Evolutionary conservation across 1,139 yeast genomes (phyloP).

Genomic region (Pichia norvegensis): DNA sequence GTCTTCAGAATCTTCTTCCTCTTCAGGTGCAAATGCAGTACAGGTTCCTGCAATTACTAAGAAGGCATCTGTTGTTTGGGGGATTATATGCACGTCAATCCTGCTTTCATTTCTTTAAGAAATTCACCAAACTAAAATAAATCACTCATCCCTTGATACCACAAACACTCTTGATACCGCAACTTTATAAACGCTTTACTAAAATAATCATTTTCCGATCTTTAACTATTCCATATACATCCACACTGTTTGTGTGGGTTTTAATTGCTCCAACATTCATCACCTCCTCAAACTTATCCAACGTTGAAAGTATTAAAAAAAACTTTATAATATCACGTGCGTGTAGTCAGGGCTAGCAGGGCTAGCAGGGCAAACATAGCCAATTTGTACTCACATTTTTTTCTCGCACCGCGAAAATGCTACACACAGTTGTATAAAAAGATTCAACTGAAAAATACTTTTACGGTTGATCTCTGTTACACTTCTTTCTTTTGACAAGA

Average conservation of each 20-base stretch:
- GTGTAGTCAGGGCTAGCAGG: background rate
- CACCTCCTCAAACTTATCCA: too few species aligned
- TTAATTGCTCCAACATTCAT: too few species aligned
- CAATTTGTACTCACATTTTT: too few species aligned
- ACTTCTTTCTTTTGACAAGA: background rate
- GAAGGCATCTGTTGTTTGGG: conserved; percentile 1
- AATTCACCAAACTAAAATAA: background rate
- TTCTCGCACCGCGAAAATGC: background rate
- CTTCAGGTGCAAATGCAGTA: background rate
- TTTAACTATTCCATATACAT: too few species aligned
- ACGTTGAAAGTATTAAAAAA: too few species aligned
- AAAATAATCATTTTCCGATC: too few species aligned
- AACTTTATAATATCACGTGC: background rate
- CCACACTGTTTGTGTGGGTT: too few species aligned
- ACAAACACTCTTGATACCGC: background rate
- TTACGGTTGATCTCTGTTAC: background rate
- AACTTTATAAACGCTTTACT: background rate
- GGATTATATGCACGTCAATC: conserved; percentile 1
- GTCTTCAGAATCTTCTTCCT: background rate
- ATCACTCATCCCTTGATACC: background rate
- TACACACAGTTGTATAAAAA: too few species aligned
- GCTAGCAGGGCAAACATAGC: background rate
- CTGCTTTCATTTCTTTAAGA: background rate
- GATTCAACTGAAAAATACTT: background rate
- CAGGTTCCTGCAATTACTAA: background rate